Evolutionary conservation across 2,329 filamentous ascomycete genomes (phyloP), one percentile per base, ranked within the genome.

Genomic region (Stachybotrys chartarum): DNA sequence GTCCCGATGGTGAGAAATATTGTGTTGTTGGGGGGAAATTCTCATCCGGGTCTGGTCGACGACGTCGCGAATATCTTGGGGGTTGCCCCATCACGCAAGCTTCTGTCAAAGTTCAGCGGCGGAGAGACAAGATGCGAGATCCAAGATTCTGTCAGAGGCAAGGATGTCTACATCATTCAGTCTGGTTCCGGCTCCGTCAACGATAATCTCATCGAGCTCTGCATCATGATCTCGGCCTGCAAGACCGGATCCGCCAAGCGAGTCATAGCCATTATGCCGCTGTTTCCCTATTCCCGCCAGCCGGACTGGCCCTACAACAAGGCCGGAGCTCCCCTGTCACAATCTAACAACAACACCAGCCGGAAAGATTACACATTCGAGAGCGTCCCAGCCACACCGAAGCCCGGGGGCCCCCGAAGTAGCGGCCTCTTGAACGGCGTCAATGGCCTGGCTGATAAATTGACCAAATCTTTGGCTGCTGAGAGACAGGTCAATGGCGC

Each of bases 91-190:
- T 39, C 35, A 39, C 35, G 35, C 35, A 39, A 39, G 35, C 35
- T 39, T 39, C 35, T 39, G 35, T 39, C 35, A 39, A 39, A 39
- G 35, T 39, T 39, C 35, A 39, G 35, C 12, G 35, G 35, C 35
- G 35, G 35, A 39, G 35, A 39, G 35, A 39, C 35, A 39, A 39
- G 35, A 39, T 47, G 96, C 60, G 94, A 97, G 74, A 96, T 99
- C 67, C 83, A 92, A 71, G 94, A 99, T 73, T 96, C 91, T 14
- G 94, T 99, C 53, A 88, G 94, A 64, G 94, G 90, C 64, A 99
- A 99, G 73, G 94, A 99, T 84, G 94, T 97, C 70, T 99, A 95
- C 77, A 97, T 97, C 70, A 91, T 99, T 66, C 93, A 97, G 74
- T 94, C 91, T 47, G 91, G 91, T 63, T 90, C 90, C 63, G 91